Evolutionary conservation across 2,329 filamentous ascomycete genomes (phyloP), one percentile per base, ranked within the genome.

Genomic region (Epichloe scottii): DNA sequence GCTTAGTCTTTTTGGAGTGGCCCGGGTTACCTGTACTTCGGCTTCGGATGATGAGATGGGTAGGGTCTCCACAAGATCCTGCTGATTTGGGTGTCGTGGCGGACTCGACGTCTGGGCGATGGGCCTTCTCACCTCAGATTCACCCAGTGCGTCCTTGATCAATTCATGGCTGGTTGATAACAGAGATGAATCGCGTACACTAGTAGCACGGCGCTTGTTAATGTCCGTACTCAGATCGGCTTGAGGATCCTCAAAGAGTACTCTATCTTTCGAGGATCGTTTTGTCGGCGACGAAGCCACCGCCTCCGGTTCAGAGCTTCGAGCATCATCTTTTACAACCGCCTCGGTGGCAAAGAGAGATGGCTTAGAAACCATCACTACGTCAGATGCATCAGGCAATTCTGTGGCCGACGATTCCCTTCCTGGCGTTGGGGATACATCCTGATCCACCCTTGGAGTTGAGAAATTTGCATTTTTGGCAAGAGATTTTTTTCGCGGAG

Each of bases 401-500:
- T 45, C 26, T 14, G 14, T 52, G 26, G 52, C 45, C 35, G n/a
- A 7, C 11, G 37, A 17, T 35, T 39, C 34, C 15, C 21, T 41
- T 34, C 33, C n/a, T 34, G 42, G 26, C 23, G 34, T 40, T 15
- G 33, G 34, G 8, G 46, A 30, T 2, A n/a, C 26, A n/a, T 12
- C 17, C 30, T 7, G 8, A 5, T n/a, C 17, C 30, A 30, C 43
- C 17, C 19, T 23, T 5, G 5, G 11, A 38, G 48, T 12, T 17
- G 48, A 19, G 15, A n/a, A 4, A n/a, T 45, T 17, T 34, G 45
- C 45, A 35, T 23, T 12, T 7, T 26, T 33, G 15, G 48, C 47
- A 30, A 49, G 39, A 38, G 51, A 52, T n/a, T 49, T 54, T 56
- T 50, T 61, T 62, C 21, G 58, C 62, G 41, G 63, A 63, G 3